Conservation (phyloP, 345 rosid species). For the Murraya koenigii region DNA sequence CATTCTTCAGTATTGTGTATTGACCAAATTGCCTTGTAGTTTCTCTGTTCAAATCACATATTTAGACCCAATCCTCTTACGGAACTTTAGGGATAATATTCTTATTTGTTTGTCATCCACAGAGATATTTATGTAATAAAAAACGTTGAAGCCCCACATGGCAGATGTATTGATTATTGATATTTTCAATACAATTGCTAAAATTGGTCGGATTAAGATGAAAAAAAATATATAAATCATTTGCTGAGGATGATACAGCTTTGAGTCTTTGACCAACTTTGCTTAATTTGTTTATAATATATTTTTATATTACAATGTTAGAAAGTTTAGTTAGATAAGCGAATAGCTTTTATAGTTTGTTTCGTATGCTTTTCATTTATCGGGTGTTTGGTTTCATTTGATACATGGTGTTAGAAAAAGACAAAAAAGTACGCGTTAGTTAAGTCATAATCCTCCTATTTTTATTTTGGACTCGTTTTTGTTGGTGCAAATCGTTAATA, state of each 20-base stretch:
- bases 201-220: not conserved
- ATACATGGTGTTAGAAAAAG: no score
- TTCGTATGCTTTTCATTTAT: no score
- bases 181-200: not conserved
- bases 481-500: no score
- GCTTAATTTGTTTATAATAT: not conserved
- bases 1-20: not conserved
- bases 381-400: no score
- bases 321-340: not conserved
- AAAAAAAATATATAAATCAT: not conserved
- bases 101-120: not conserved
- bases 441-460: no score
- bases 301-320: not conserved
- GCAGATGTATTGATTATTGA: not conserved
- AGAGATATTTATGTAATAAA: not conserved
- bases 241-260: not conserved
- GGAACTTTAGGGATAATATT: not conserved
- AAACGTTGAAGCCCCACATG: not conserved
- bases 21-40: not conserved
- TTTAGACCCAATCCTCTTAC: not conserved
- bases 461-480: no score
- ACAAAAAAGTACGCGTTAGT: no score
- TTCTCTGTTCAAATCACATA: not conserved
- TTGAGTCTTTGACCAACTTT: conserved; percentile 11
- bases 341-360: not conserved